Evolutionary conservation across 1,139 yeast genomes (phyloP).

Genomic region (Ogataea hybrid): DNA sequence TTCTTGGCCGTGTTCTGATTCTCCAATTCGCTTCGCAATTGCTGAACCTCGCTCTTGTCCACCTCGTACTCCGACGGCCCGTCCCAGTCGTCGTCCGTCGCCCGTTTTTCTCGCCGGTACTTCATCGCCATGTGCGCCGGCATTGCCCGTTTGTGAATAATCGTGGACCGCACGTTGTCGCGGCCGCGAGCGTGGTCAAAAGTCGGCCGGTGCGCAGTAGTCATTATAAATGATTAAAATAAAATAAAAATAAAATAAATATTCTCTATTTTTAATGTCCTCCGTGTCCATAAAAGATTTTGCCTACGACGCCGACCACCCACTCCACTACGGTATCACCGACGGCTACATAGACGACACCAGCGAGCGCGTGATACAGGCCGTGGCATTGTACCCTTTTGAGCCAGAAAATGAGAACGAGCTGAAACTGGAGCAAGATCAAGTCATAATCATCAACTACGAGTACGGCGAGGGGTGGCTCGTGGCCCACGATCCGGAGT

Average conservation of each 20-base stretch:
- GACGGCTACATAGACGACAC: conserved; percentile 21
- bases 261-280: conserved; percentile 3
- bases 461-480: conserved; percentile 99
- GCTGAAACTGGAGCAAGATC: conserved; percentile 75
- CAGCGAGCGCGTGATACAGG: conserved; percentile 36
- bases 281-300: conserved; percentile 60
- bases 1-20: conserved; percentile 24
- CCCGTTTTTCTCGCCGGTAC: conserved; percentile 42
- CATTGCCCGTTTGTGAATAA: conserved; percentile 63
- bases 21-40: conserved; percentile 31
- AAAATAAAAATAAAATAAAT: neutral
- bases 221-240: conserved; percentile 44
- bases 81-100: conserved; percentile 28
- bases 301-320: conserved; percentile 68
- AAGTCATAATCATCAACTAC: conserved; percentile 79
- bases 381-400: conserved; percentile 82
- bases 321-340: conserved; percentile 58
- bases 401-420: conserved; percentile 94
- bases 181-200: conserved; percentile 83
- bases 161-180: conserved; percentile 42
- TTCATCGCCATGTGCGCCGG: conserved; percentile 74
- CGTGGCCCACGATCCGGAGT: conserved; percentile 80
- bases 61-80: conserved; percentile 27
- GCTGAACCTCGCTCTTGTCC: conserved; percentile 31
- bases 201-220: conserved; percentile 89